Conservation (phyloP, 2,329 filamentous ascomycete species). For the Aspergillus costaricaensis region DNA sequence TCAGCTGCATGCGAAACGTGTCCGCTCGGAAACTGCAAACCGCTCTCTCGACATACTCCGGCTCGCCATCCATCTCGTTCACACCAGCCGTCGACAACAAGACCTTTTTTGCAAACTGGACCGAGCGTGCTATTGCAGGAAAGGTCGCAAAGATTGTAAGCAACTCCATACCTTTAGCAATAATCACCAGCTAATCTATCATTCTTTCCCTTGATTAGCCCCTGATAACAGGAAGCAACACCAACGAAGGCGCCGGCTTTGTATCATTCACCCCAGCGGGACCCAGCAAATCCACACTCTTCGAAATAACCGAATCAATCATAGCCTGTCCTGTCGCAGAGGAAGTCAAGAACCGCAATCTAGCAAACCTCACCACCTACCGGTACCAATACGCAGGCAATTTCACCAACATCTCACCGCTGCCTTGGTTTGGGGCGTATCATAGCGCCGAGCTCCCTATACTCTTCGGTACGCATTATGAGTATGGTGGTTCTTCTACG, state of each 20-base stretch:
- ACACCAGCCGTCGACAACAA: constrained; percentile 5
- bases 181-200: not conserved
- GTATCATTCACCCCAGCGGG: not conserved
- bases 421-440: constrained; percentile 9
- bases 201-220: not conserved
- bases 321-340: constrained; percentile 3
- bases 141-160: constrained; percentile 4
- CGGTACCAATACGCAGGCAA: constrained; percentile 9
- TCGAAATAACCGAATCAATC: constrained; percentile 1
- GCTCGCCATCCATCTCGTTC: constrained; percentile 1
- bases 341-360: constrained; percentile 4
- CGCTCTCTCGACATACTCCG: not conserved
- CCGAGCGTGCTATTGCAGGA: not conserved
- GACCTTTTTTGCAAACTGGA: constrained; percentile 8
- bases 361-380: constrained; percentile 1
- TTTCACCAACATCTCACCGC: constrained; percentile 12
- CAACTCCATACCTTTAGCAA: not conserved
- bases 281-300: not conserved
- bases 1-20: not conserved
- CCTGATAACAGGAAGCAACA: constrained; percentile 6
- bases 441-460: constrained; percentile 8
- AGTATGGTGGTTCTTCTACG: not conserved
- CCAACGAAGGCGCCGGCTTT: constrained; percentile 13
- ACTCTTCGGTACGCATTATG: constrained; percentile 5
- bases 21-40: not conserved